Conservation (phyloP, 345 rosid genomes). For the Carallia brachiata region DNA sequence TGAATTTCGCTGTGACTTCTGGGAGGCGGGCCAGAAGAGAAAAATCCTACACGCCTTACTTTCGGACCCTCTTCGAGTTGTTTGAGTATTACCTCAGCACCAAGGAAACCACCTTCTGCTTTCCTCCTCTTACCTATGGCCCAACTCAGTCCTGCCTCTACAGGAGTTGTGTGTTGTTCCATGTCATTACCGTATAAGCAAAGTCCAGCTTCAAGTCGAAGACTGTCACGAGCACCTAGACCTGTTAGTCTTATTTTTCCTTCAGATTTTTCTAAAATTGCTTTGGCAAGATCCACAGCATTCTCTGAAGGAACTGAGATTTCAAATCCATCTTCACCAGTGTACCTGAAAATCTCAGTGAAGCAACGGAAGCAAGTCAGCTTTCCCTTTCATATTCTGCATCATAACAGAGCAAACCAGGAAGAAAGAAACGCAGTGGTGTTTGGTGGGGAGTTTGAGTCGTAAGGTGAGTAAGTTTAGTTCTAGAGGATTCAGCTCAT, state of each 20-base stretch:
- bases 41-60: conserved; percentile 82
- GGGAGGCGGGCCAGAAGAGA: conserved; percentile 85
- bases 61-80: conserved; percentile 84
- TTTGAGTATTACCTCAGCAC: conserved; percentile 84
- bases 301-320: conserved; percentile 88
- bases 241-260: conserved; percentile 91
- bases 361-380: not conserved
- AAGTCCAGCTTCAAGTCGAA: conserved; percentile 91
- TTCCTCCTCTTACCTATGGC: conserved; percentile 95
- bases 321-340: conserved; percentile 99
- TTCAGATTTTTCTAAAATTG: conserved; percentile 87
- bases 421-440: not conserved
- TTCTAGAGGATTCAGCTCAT: not conserved
- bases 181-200: conserved; percentile 93
- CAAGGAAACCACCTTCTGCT: conserved; percentile 95
- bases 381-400: not conserved
- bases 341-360: conserved; percentile 52
- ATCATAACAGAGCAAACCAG: not conserved
- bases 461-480: not conserved
- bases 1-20: conserved; percentile 93
- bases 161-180: conserved; percentile 86
- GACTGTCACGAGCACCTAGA: conserved; percentile 93
- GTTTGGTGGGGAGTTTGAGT: not conserved
- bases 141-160: conserved; percentile 96
- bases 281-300: conserved; percentile 84